Conservation (phyloP, 768 basidiomycete species). For the Agaricus blazei region DNA sequence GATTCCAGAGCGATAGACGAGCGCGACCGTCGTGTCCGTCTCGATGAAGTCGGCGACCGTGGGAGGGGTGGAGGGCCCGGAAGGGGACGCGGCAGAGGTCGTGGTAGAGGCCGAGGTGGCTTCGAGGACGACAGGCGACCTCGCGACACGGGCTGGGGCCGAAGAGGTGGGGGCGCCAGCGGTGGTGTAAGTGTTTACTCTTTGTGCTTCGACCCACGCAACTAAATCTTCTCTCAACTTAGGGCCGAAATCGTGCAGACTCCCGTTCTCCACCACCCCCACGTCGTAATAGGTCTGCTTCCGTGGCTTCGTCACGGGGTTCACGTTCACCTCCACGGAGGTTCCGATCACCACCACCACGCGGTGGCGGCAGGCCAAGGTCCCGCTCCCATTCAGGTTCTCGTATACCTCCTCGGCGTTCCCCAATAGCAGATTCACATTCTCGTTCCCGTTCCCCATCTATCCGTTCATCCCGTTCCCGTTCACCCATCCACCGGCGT, state of each 20-base stretch:
- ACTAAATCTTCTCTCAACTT: conserved; percentile 5
- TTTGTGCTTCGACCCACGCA: conserved; percentile 6
- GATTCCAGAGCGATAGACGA: conserved; percentile 67
- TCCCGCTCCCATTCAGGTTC: conserved; percentile 22
- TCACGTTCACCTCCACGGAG: conserved; percentile 35
- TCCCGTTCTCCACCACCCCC: conserved; percentile 41
- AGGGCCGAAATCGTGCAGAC: conserved; percentile 44
- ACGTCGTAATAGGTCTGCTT: conserved; percentile 6
- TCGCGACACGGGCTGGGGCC: conserved; percentile 67
- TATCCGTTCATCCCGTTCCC: conserved; percentile 33
- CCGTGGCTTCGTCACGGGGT: conserved; percentile 17
- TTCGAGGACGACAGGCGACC: conserved; percentile 37
- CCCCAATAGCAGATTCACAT: conserved; percentile 38
- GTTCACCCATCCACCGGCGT: conserved; percentile 30
- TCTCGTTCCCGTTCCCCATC: conserved; percentile 38
- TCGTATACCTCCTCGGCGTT: conserved; percentile 20
- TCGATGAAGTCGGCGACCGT: conserved; percentile 62
- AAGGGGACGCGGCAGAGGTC: conserved; percentile 54
- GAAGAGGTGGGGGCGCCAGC: conserved; percentile 49
- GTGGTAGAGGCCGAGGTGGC: conserved; percentile 49
- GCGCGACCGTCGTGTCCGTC: conserved; percentile 59
- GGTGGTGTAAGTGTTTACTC: conserved; percentile 12
- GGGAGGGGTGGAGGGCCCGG: conserved; percentile 52
- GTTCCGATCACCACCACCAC: conserved; percentile 19
- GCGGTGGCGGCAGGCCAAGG: conserved; percentile 9